Base-by-base conservation (phyloP, 225 moss, liverwort and hornwort genomes). In the Ulota crispa region DNA sequence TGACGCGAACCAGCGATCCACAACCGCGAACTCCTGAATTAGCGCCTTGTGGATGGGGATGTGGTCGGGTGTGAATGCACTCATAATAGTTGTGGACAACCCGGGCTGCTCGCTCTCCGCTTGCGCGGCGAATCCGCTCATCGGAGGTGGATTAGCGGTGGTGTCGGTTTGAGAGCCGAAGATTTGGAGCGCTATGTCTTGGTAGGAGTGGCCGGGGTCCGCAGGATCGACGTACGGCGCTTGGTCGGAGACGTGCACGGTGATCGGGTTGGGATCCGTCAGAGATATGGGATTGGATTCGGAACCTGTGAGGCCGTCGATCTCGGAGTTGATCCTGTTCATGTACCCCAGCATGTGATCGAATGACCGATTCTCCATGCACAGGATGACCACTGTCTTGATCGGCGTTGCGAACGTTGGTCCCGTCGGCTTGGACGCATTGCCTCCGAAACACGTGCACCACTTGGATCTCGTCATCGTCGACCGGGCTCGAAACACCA, bases 321-420 rank as follows among this genome's bases (percentile, higher is more conserved):
- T 89, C 20, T 88, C 75, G 0, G 89, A 89, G 72, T 93, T 86
- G 24, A 88, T 67, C 12, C 89, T 81, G 59, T 91, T 94, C 81
- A 95, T 85, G 53, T 89, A 97, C 23, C 97, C 97, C 14, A 97
- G 77, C 45, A 97, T 68, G 86, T 97, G 95, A 70, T 97, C 97
- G 83, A 95, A 97, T 0, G 97, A 97, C 13, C 97, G 89, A 77
- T 97, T 97, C 73, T 97, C 97, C 97, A 95, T 79, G 80, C 95
- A 95, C 47, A 95, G 68, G 8, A 97, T 64, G 54, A 97, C 94
- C 75, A 97, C 86, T 4, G 94, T 97, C 86, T 94, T 95, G 91
- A 97, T 94, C 30, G 92, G 92, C 5, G 84, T 75, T 1, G 84
- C 21, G 24, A 84, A 87, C 18, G 80, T 43, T 9, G 62, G 36